A percentile compares a stretch with the other conserved stretches of the same genome.
These are phyloP conservation scores for Hypoxylon fuscum DNA, from an alignment of 495 filamentous ascomycete genomes.

Conservation along the genomic window DNA sequence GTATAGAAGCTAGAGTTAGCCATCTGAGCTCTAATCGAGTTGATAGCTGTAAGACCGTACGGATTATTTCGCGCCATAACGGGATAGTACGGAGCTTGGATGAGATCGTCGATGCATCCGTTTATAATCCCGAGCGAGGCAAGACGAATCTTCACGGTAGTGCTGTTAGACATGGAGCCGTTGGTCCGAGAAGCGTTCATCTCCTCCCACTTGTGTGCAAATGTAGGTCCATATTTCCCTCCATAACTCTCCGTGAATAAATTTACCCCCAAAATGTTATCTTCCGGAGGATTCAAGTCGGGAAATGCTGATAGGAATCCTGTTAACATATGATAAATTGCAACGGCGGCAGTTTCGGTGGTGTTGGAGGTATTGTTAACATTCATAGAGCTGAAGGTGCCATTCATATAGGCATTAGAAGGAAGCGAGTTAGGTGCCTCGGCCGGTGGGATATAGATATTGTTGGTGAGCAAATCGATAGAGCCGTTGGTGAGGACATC, in stretches of 20 bases:
- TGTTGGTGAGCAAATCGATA: constrained; percentile 48
- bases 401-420: constrained; percentile 56
- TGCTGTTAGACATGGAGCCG: constrained; percentile 56
- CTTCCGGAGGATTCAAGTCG: constrained; percentile 64
- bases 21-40: constrained; percentile 49
- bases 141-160: constrained; percentile 63
- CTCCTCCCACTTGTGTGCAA: constrained; percentile 68
- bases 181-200: constrained; percentile 65
- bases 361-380: constrained; percentile 67
- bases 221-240: constrained; percentile 69
- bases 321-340: constrained; percentile 77
- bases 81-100: constrained; percentile 73
- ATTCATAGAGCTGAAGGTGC: constrained; percentile 69
- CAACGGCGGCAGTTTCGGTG: constrained; percentile 68
- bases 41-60: constrained; percentile 72
- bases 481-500: constrained; percentile 62
- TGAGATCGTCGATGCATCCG: constrained; percentile 78
- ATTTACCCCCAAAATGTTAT: constrained; percentile 62
- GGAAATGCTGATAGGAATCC: constrained; percentile 72
- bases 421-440: constrained; percentile 46
- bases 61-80: constrained; percentile 77
- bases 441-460: constrained; percentile 45
- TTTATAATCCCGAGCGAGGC: constrained; percentile 70
- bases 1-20: constrained; percentile 56
- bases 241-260: constrained; percentile 73